Base-by-base conservation (phyloP, 352 stramenopile genomes). In the Phytopythium chamaehyphon region DNA sequence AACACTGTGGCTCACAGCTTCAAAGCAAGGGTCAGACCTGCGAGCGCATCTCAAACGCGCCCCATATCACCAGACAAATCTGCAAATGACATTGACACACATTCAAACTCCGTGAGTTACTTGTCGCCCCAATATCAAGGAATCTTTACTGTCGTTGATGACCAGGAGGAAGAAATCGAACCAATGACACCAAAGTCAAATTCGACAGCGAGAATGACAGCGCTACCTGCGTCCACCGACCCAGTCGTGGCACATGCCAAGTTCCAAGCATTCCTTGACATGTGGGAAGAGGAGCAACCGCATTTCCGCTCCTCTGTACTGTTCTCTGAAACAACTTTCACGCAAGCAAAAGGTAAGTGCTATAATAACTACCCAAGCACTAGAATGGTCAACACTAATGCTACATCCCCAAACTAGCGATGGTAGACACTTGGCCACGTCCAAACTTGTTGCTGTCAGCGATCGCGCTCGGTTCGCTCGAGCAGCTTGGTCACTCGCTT, bases 321-420 rank as follows among this genome's bases (percentile, higher is more conserved):
- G 1, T 87, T 84, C 47, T 84, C 71, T 16, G 78, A 89, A 52
- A 68, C 76, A 5, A 73, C 64, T 3, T 86, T 86, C 38, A 66
- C 68, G 2, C 74, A 86, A 19, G 73, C 73, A 1, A 83, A 81
- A 76, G 67, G 75, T 82, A n/a, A n/a, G 53, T 51, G 21, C 24
- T 28, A 16, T 19, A 31, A n/a, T 48, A n/a, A n/a, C n/a, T n/a
- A n/a, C n/a, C n/a, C n/a, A n/a, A n/a, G n/a, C n/a, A n/a, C n/a
- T n/a, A n/a, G n/a, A n/a, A n/a, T n/a, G n/a, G n/a, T 57, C 45
- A 31, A 19, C 18, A 22, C 18, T 57, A 7, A 43, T 33, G 28
- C 14, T 15, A 21, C 12, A 6, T 50, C 45, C 33, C n/a, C 14
- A 43, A 7, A 37, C 1, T 12, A 78, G 69, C 69, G 6, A 63